These are phyloP conservation scores for Naganishia onofrii DNA, from an alignment of 768 basidiomycete genomes.

Conservation along the genomic window DNA sequence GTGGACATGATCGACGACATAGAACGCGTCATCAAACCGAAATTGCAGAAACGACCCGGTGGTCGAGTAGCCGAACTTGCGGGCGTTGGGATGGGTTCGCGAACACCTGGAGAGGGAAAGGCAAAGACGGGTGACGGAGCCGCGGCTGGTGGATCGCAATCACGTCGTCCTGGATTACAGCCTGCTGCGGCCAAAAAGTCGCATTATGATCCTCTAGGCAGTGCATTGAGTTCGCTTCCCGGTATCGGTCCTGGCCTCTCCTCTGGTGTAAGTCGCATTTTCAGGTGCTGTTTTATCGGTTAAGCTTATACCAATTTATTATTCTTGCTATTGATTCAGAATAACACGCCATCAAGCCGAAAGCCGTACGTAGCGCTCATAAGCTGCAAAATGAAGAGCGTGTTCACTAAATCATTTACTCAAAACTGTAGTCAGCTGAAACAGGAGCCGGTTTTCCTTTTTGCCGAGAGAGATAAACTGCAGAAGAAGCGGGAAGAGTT, in stretches of 20 bases:
- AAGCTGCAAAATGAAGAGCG: not conserved
- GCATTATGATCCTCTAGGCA: slow-evolving; percentile 7
- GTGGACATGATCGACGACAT: not conserved
- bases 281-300: not conserved
- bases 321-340: not conserved
- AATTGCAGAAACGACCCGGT: slow-evolving; percentile 4
- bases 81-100: not conserved
- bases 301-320: not conserved
- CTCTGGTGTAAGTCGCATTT: not conserved
- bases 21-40: slow-evolving; percentile 1
- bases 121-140: not conserved
- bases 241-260: slow-evolving; percentile 9
- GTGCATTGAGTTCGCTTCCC: slow-evolving; percentile 14
- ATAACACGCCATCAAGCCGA: slow-evolving; percentile 8
- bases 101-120: slow-evolving; percentile 8
- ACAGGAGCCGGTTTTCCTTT: not conserved
- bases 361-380: not conserved
- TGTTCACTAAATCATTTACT: not conserved
- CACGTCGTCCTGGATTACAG: not conserved
- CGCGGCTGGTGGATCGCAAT: not conserved
- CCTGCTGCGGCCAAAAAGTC: slow-evolving; percentile 4
- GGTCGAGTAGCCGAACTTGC: slow-evolving; percentile 9
- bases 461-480: not conserved
- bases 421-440: not conserved
- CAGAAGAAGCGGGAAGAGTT: not conserved